Conservation (phyloP, 805 yeast species). For the Candida xiaguanensis region DNA sequence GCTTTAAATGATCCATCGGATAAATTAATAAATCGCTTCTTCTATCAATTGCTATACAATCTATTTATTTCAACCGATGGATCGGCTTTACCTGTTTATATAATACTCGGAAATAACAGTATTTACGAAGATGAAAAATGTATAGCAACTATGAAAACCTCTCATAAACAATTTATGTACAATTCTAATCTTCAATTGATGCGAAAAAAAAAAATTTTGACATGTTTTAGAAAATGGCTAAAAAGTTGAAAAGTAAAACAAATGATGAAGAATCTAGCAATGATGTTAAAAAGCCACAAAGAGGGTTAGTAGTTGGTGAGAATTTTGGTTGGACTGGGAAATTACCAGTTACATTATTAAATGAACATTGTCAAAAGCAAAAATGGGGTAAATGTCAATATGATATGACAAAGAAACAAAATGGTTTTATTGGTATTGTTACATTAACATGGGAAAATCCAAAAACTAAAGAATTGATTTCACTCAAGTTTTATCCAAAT, state of each 20-base stretch:
- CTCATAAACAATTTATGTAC: neutral
- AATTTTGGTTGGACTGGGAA: constrained; percentile 92
- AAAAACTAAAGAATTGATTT: constrained; percentile 66
- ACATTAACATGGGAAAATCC: constrained; percentile 72
- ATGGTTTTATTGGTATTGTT: constrained; percentile 65
- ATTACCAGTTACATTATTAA: constrained; percentile 78
- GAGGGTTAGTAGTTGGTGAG: constrained; percentile 46
- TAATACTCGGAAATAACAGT: neutral
- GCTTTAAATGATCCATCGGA: neutral
- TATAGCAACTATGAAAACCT: neutral
- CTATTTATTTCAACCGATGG: neutral
- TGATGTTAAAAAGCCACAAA: constrained; percentile 26
- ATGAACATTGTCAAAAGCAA: constrained; percentile 81
- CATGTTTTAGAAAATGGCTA: constrained; percentile 12
- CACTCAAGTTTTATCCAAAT: constrained; percentile 51
- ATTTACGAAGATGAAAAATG: neutral
- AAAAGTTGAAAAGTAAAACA: constrained; percentile 12
- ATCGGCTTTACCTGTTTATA: neutral
- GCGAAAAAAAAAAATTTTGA: neutral
- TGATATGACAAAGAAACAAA: constrained; percentile 49
- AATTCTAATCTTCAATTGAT: too few species aligned
- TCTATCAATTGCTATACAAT: neutral
- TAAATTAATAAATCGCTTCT: too few species aligned
- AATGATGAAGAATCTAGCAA: constrained; percentile 5
- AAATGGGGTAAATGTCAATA: constrained; percentile 88